phyloP scores from a whole-genome alignment of 2,329 filamentous ascomycete genomes.

The Malbranchea cinnamomea region DNA sequence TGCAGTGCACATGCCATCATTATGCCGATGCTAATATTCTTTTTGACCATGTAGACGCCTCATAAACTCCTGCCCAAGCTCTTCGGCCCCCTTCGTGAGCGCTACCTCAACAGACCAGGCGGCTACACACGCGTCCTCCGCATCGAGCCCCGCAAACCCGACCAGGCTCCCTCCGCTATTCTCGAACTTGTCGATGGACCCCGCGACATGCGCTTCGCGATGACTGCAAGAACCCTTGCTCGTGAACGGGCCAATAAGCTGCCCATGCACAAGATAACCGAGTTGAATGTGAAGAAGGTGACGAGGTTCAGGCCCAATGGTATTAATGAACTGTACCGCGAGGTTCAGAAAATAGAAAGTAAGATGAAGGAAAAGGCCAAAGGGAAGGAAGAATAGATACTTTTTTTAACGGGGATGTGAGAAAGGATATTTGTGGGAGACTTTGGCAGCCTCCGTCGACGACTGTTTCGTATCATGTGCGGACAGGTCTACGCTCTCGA shows the following conservation, averaged over 20 bases:
- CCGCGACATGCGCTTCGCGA: conserved; percentile 82
- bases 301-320: conserved; percentile 58
- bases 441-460: too few species aligned
- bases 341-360: conserved; percentile 34
- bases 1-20: too few species aligned
- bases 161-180: conserved; percentile 80
- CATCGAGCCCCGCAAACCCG: conserved; percentile 73
- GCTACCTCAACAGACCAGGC: conserved; percentile 66
- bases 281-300: conserved; percentile 68
- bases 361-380: conserved; percentile 16
- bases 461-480: too few species aligned
- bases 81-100: conserved; percentile 64
- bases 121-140: conserved; percentile 92
- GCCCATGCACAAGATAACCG: conserved; percentile 54
- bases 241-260: conserved; percentile 40
- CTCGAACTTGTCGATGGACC: conserved; percentile 91
- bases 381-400: conserved; percentile 9
- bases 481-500: too few species aligned
- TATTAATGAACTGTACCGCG: conserved; percentile 48
- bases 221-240: conserved; percentile 77
- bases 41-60: conserved; percentile 19
- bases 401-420: not conserved
- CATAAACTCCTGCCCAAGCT: conserved; percentile 56
- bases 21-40: not conserved
- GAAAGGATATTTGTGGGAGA: too few species aligned